A percentile compares a stretch with the other conserved stretches of the same genome.
Evolutionary conservation across 805 yeast genomes (phyloP).

Genomic region (Pichia phayaonensis): DNA sequence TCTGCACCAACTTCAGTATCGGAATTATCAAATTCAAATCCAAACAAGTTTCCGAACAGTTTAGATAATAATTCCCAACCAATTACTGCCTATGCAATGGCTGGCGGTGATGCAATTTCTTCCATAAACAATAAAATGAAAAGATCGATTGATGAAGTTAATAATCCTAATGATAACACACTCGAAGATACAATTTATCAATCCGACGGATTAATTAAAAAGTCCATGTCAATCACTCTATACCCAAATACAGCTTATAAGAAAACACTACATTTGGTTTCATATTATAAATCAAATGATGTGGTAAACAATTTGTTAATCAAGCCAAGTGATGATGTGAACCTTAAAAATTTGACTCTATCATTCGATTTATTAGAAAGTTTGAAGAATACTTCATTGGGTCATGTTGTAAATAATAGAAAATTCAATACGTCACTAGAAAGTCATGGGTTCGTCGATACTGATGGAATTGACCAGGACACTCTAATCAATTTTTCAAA

Average conservation of each 20-base stretch:
- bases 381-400: conserved; percentile 49
- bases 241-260: conserved; percentile 18
- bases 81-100: conserved; percentile 12
- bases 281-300: conserved; percentile 73
- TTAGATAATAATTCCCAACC: neutral
- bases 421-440: conserved; percentile 7
- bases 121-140: neutral
- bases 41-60: neutral
- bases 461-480: conserved; percentile 18
- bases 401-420: conserved; percentile 29
- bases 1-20: neutral
- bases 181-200: conserved; percentile 41
- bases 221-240: conserved; percentile 66
- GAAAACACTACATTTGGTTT: conserved; percentile 62
- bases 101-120: conserved; percentile 11
- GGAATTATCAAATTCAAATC: conserved; percentile 16
- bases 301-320: conserved; percentile 49
- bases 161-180: neutral
- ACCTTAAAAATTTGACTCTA: conserved; percentile 42
- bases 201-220: conserved; percentile 70
- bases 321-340: conserved; percentile 49
- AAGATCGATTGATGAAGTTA: neutral
- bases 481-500: conserved; percentile 13
- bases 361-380: conserved; percentile 46
- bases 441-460: conserved; percentile 17